Conservation (phyloP, 371 early-diverging fungal genomes). For the Dichotomocladium elegans region DNA sequence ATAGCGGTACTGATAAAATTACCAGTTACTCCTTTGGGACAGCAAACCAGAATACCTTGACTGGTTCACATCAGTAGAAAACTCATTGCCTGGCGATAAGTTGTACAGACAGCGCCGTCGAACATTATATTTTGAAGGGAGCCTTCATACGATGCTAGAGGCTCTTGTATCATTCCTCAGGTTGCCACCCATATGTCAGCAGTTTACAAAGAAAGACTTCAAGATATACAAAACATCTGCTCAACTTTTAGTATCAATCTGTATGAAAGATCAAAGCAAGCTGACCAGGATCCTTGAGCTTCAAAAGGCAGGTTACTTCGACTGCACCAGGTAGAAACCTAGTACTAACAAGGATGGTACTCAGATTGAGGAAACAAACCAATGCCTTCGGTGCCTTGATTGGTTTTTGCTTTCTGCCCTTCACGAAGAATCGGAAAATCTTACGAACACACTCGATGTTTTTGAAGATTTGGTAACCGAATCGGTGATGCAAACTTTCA, state of each 20-base stretch:
- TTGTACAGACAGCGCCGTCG: slow-evolving; percentile 7
- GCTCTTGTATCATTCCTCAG: slow-evolving; percentile 33
- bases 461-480: slow-evolving; percentile 39
- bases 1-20: not conserved
- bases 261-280: slow-evolving; percentile 23
- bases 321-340: not conserved
- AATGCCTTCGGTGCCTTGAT: slow-evolving; percentile 42
- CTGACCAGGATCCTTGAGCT: slow-evolving; percentile 25
- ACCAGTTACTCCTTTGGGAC: slow-evolving; percentile 41
- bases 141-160: slow-evolving; percentile 21
- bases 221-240: slow-evolving; percentile 34
- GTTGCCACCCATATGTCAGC: slow-evolving; percentile 24
- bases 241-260: slow-evolving; percentile 31
- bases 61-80: slow-evolving; percentile 40
- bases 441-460: slow-evolving; percentile 21
- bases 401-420: slow-evolving; percentile 43
- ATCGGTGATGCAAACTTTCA: slow-evolving; percentile 34
- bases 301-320: slow-evolving; percentile 27
- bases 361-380: slow-evolving; percentile 39
- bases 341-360: not conserved
- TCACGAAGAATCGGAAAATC: slow-evolving; percentile 10
- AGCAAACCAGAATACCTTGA: slow-evolving; percentile 17
- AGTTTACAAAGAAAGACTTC: slow-evolving; percentile 49
- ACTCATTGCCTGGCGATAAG: slow-evolving; percentile 13
- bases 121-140: slow-evolving; percentile 30